Conservation (phyloP, 352 stramenopile genomes). For the Globisporangium cederbergense region DNA sequence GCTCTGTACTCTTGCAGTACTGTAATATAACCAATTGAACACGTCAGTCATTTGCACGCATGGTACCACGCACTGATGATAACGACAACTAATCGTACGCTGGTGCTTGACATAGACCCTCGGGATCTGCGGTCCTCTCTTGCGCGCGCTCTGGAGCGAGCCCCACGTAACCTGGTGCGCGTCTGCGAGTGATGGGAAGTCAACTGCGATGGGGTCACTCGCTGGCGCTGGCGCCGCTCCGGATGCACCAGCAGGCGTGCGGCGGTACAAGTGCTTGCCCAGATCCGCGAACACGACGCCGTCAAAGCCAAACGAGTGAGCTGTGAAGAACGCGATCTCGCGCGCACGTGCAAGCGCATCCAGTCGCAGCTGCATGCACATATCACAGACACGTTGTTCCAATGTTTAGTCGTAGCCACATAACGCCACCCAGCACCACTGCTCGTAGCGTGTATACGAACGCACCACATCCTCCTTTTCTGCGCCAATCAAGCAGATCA, state of each 20-base stretch:
- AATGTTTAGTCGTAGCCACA: neutral
- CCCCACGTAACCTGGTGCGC: slow-evolving; percentile 55
- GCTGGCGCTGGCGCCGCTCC: slow-evolving; percentile 20
- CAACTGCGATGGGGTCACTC: slow-evolving; percentile 34
- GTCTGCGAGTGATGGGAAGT: slow-evolving; percentile 55
- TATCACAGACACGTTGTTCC: neutral
- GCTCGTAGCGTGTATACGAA: neutral
- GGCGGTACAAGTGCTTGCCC: slow-evolving; percentile 62
- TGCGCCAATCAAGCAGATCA: slow-evolving; percentile 72
- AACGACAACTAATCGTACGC: slow-evolving; percentile 29
- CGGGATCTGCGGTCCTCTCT: slow-evolving; percentile 69
- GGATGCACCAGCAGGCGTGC: slow-evolving; percentile 21
- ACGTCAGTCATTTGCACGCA: neutral
- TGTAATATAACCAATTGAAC: slow-evolving; percentile 14
- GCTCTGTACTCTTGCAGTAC: slow-evolving; percentile 63
- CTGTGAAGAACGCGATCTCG: slow-evolving; percentile 70
- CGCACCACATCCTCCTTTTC: slow-evolving; percentile 37
- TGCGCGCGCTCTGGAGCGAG: slow-evolving; percentile 60
- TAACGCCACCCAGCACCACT: neutral
- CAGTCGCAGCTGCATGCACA: slow-evolving; percentile 36
- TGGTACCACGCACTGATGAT: neutral
- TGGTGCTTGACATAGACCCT: slow-evolving; percentile 77
- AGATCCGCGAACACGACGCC: slow-evolving; percentile 80
- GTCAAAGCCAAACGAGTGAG: slow-evolving; percentile 72
- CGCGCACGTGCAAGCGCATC: slow-evolving; percentile 54